A percentile compares a stretch with the other conserved stretches of the same genome.
phyloP scores from a whole-genome alignment of 1,139 yeast species.

The Suhomyces kunorum region DNA sequence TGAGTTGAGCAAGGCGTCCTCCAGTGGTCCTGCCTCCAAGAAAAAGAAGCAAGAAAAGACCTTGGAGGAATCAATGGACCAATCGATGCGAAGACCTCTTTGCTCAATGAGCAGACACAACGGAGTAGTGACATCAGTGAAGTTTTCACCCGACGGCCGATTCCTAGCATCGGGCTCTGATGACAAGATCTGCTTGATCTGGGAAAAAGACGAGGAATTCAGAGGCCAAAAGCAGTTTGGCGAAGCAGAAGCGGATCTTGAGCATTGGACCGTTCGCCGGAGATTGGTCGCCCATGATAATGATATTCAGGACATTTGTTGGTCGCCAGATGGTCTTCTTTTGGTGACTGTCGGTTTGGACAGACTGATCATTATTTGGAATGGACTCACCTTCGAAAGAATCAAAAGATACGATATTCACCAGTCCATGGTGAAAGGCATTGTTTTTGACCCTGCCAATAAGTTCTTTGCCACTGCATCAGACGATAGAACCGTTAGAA shows the following conservation, averaged over 20 bases:
- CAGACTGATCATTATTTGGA: constrained; percentile 90
- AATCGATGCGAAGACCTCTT: constrained; percentile 55
- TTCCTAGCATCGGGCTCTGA: constrained; percentile 94
- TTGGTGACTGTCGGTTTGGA: constrained; percentile 93
- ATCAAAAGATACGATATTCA: constrained; percentile 88
- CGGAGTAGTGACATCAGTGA: constrained; percentile 92
- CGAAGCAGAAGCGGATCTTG: constrained; percentile 64
- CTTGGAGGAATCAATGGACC: constrained; percentile 14
- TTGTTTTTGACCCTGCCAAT: constrained; percentile 96
- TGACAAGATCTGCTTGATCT: constrained; percentile 84
- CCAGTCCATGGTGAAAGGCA: constrained; percentile 94
- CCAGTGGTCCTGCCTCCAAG: neutral
- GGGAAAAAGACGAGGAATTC: constrained; percentile 83
- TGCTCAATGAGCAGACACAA: constrained; percentile 83
- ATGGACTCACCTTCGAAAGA: constrained; percentile 86
- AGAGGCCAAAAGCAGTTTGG: constrained; percentile 47
- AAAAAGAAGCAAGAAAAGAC: constrained; percentile 10
- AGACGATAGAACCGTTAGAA: constrained; percentile 87
- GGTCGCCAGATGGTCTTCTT: constrained; percentile 94
- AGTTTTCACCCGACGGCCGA: constrained; percentile 89
- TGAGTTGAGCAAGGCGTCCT: constrained; percentile 7
- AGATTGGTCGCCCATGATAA: constrained; percentile 94
- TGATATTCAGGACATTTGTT: constrained; percentile 94
- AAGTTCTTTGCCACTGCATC: constrained; percentile 96
- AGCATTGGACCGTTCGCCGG: constrained; percentile 91